Evolutionary conservation across 352 stramenopile genomes (phyloP), one percentile per base, ranked within the genome.

Genomic region (Phytophthora sansomeana): DNA sequence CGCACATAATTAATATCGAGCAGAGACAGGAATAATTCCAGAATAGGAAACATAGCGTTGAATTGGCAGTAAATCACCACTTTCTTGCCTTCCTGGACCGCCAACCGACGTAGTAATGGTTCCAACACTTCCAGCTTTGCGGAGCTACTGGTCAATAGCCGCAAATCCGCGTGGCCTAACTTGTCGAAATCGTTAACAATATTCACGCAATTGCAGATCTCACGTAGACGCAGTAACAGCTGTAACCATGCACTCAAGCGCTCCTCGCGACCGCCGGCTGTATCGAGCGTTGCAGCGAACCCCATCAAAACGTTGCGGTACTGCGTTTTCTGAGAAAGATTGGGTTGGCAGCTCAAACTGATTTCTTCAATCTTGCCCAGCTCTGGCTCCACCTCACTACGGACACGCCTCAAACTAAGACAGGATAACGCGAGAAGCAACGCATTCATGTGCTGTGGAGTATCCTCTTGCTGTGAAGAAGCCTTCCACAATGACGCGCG

Each of bases 131-230:
- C 69, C 17, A 95, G 41, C 59, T 96, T 96, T 1, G 77, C 68
- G 0, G 88, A 95, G 42, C 74, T 87, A 50, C 75, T 81, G 5
- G 65, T 62, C 7, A 96, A 58, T 21, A 92, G 60, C 5, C 68
- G 55, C 16, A 90, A 59, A 71, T 96, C 88, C n/a, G 84, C 83
- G 9, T 90, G 69, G 1, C 58, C 79, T 10, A 96, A 72, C 59
- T 93, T 93, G 19, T 96, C 88, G 19, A 87, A 46, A 53, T 96
- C 88, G 30, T 86, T 82, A 16, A 89, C 70, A 30, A 95, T 54
- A 63, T 93, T 83, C 8, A 95, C 86, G 48, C 85, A 92, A 51
- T 96, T 96, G 72, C 88, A 95, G 29, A 93, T 85, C 46, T 69
- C 62, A 6, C 88, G 83, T 35, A 96, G 61, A 14, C 77, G 80